phyloP scores from a whole-genome alignment of 2,329 filamentous ascomycete species.

The Aspergillus felis region DNA sequence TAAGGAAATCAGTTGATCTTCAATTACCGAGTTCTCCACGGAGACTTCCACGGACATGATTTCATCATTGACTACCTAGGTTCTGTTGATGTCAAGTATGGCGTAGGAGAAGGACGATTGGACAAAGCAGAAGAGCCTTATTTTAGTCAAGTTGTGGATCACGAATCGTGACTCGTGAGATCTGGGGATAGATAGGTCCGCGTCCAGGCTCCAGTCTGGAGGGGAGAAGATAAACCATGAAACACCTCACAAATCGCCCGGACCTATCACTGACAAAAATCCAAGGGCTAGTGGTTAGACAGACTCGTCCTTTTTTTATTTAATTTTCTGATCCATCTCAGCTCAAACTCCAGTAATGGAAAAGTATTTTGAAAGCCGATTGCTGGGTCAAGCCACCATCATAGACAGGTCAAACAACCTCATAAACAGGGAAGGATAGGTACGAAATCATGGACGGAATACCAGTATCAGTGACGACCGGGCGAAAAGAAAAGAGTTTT shows the following conservation, averaged over 20 bases:
- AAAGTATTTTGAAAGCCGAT: neutral
- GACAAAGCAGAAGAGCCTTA: neutral
- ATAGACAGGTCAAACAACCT: neutral
- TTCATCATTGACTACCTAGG: neutral
- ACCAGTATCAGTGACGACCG: conserved; percentile 2
- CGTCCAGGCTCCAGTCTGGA: neutral
- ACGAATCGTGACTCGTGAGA: conserved; percentile 11
- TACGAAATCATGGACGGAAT: conserved; percentile 9
- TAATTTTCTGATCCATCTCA: neutral
- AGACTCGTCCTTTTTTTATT: neutral
- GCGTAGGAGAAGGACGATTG: neutral
- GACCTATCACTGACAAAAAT: no score
- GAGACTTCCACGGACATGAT: neutral
- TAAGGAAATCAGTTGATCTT: neutral
- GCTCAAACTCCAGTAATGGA: neutral
- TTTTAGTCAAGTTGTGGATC: conserved; percentile 14
- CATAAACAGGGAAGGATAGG: conserved; percentile 8
- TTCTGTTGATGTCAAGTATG: neutral
- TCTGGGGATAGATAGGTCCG: conserved; percentile 14
- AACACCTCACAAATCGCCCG: neutral
- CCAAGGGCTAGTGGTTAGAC: neutral
- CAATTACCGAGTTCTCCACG: neutral
- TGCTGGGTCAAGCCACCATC: neutral
- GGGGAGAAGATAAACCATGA: neutral
- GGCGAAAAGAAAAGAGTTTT: conserved; percentile 26